Evolutionary conservation across 1,284 basidiomycete genomes (phyloP).

Genomic region (Bjerkandera adusta): DNA sequence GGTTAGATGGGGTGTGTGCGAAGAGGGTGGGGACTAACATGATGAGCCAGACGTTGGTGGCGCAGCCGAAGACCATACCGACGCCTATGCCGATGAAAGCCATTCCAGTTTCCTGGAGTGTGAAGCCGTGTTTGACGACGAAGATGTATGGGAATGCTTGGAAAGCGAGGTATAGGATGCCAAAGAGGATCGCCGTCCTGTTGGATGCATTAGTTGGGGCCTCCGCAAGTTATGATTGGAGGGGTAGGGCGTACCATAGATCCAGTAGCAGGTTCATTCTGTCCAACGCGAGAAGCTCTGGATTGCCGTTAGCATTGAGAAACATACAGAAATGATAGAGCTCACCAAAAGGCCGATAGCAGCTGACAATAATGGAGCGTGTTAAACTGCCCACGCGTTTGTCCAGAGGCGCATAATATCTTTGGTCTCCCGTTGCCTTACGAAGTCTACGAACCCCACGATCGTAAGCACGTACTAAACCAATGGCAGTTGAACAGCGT

Average conservation of each 20-base stretch:
- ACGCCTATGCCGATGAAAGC: constrained; percentile 73
- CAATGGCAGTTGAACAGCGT: constrained; percentile 4
- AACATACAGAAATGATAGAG: constrained; percentile 13
- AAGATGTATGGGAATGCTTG: constrained; percentile 75
- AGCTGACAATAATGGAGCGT: constrained; percentile 39
- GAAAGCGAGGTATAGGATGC: constrained; percentile 76
- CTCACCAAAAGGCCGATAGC: constrained; percentile 70
- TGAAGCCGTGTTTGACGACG: constrained; percentile 56
- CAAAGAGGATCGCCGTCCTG: constrained; percentile 63
- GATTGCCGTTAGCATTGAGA: not conserved
- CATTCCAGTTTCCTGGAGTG: constrained; percentile 58
- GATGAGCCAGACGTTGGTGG: constrained; percentile 65
- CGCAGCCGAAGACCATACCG: constrained; percentile 57
- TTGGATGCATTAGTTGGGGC: not conserved
- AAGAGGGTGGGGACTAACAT: constrained; percentile 31
- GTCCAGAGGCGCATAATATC: constrained; percentile 61
- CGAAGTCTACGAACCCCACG: constrained; percentile 41
- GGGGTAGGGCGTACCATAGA: constrained; percentile 40
- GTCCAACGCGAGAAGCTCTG: constrained; percentile 69
- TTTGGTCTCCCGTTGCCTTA: constrained; percentile 50
- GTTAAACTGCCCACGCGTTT: constrained; percentile 38
- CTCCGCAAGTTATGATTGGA: too few species aligned
- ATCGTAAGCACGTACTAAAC: not conserved
- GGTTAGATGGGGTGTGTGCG: not conserved
- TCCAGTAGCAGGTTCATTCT: constrained; percentile 75